A percentile compares a stretch with the other conserved stretches of the same genome.
Evolutionary conservation across 2,329 filamentous ascomycete genomes (phyloP).

Genomic region (Stagonosporopsis vannaccii): DNA sequence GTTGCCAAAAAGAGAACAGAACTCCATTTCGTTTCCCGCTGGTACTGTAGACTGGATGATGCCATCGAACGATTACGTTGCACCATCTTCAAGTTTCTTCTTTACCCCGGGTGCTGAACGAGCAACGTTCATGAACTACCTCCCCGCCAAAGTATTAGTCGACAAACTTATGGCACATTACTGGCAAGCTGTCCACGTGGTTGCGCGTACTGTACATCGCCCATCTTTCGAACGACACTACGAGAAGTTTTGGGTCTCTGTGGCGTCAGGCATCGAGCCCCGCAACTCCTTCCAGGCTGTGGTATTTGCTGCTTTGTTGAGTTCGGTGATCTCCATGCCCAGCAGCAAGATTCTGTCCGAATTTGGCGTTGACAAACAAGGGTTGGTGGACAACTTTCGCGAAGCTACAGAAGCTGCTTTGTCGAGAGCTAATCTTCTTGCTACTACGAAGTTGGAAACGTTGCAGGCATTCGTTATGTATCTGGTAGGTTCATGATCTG

Average conservation of each 20-base stretch:
- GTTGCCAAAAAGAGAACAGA: conserved; percentile 28
- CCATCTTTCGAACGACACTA: conserved; percentile 73
- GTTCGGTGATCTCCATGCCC: conserved; percentile 71
- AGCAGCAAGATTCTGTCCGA: conserved; percentile 60
- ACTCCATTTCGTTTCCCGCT: conserved; percentile 18
- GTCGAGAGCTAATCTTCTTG: conserved; percentile 72
- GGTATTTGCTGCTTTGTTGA: conserved; percentile 74
- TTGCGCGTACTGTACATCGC: conserved; percentile 72
- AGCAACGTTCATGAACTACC: conserved; percentile 62
- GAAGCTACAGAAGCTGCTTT: conserved; percentile 72
- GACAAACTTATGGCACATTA: conserved; percentile 72
- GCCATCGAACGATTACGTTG: conserved; percentile 71
- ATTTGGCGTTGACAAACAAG: conserved; percentile 64
- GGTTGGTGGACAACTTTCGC: conserved; percentile 62
- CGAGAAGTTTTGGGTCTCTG: conserved; percentile 68
- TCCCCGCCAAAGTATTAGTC: conserved; percentile 65
- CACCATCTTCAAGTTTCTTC: conserved; percentile 72
- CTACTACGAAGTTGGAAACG: conserved; percentile 75
- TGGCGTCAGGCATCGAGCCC: conserved; percentile 67
- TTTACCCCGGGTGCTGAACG: conserved; percentile 62
- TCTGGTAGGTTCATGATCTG: conserved; percentile 61
- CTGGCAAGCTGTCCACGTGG: conserved; percentile 70
- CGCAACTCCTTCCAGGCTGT: conserved; percentile 70
- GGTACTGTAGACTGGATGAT: conserved; percentile 60
- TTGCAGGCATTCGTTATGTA: conserved; percentile 81